Base-by-base conservation (phyloP, 2,329 filamentous ascomycete species). In the Calonectria henricotiae region DNA sequence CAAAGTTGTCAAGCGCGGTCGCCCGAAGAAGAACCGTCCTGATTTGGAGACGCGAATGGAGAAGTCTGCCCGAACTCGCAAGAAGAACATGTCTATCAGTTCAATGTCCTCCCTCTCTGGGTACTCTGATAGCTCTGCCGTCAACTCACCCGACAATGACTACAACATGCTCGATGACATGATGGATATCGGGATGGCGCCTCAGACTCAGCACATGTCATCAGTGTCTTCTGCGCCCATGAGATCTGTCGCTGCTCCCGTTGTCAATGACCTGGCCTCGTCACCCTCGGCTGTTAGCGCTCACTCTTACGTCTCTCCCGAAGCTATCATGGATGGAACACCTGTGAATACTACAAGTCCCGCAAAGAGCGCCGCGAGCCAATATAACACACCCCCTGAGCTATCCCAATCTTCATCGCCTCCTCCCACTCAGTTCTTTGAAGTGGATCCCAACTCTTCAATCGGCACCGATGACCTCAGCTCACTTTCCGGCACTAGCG, bases 371-470 rank as follows among this genome's bases (percentile, higher is more conserved):
- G 79, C 81, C 4, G 79, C 80, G 20, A 88, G 88, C 79, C 85
- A 86, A 67, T 88, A 86, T 79, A 88, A 87, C 79, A 89, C 89
- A 4, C 88, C 89, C 5, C 89, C 89, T 1, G 89, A 88, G 71
- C 86, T 91, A 35, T 90, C 89, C n/a, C 86, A 89, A 70, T 89
- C 89, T 25, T 88, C 88, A 15, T 90, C 89, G 27, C 89, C 89
- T 4, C 87, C 86, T 32, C 81, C 85, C 6, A 76, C 78, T n/a
- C 83, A 81, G 51, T 87, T 84, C 78, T 89, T 87, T 74, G 83
- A 87, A 47, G 78, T 84, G 68, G 85, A 87, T 47, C 80, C 83
- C 46, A 83, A 81, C 76, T 79, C 80, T 1, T 77, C 80, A 5
- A 76, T 76, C 27, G 74, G 74, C 47, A 67, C 71, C 0, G 80